These are phyloP conservation scores for Tolypocladium guangdongense DNA, from an alignment of 2,329 filamentous ascomycete genomes.

Conservation along the genomic window DNA sequence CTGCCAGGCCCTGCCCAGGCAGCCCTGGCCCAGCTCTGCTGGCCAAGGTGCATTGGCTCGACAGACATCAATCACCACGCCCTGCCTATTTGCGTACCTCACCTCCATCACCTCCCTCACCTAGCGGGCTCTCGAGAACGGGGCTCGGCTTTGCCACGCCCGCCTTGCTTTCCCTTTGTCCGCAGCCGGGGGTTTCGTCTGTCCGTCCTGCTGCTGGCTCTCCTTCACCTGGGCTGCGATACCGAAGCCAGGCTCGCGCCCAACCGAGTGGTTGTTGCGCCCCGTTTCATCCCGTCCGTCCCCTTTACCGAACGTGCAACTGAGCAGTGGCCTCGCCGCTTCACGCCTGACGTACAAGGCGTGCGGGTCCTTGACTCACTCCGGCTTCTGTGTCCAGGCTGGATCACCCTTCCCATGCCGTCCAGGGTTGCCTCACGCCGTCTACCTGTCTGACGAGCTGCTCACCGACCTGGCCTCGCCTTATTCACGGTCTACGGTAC, in stretches of 20 bases:
- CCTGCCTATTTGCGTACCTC: not conserved
- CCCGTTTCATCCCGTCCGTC: not conserved
- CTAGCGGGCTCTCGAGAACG: not conserved
- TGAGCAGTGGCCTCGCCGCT: not conserved
- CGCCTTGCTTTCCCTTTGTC: not conserved
- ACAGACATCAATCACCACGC: not conserved
- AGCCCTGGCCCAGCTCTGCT: not conserved
- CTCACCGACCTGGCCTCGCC: not conserved
- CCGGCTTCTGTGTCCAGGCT: not conserved
- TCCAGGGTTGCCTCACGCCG: conserved; percentile 1
- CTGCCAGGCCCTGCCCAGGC: not conserved
- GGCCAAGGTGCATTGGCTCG: too few species aligned
- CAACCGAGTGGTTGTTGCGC: not conserved
- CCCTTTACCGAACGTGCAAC: not conserved
- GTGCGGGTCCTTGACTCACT: conserved; percentile 3
- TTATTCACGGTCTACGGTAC: not conserved
- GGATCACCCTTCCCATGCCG: not conserved
- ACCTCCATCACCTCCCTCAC: not conserved
- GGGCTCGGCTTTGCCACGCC: not conserved
- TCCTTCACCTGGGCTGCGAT: not conserved
- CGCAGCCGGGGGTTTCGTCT: not conserved
- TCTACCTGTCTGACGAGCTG: not conserved
- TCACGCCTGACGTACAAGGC: not conserved
- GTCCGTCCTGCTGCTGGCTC: not conserved
- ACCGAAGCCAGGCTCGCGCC: not conserved